Evolutionary conservation across 2,329 filamentous ascomycete species (phyloP).

Genomic region (Parasarocladium wereldwijsianum): DNA sequence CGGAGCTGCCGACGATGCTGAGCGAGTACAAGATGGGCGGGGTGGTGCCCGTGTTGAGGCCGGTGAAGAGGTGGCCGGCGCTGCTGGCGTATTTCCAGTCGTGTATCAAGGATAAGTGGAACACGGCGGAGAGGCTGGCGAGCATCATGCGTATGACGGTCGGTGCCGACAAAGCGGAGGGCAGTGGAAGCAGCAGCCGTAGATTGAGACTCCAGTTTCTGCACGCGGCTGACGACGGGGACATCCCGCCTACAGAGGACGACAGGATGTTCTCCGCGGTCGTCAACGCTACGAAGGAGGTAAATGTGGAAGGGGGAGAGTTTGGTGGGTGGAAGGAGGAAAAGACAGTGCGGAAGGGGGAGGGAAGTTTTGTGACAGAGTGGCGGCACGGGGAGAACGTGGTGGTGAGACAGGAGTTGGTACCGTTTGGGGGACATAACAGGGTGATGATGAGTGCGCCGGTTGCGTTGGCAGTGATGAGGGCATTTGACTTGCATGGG

Average conservation of each 20-base stretch:
- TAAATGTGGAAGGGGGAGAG: constrained; percentile 16
- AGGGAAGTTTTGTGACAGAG: constrained; percentile 32
- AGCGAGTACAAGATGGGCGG: constrained; percentile 69
- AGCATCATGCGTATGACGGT: constrained; percentile 37
- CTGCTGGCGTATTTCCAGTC: constrained; percentile 45
- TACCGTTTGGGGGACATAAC: constrained; percentile 50
- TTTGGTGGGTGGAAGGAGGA: constrained; percentile 30
- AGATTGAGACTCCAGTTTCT: constrained; percentile 55
- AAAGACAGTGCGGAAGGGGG: constrained; percentile 25
- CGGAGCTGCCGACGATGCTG: constrained; percentile 56
- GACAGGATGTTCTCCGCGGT: constrained; percentile 48
- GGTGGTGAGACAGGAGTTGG: constrained; percentile 37
- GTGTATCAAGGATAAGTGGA: constrained; percentile 69
- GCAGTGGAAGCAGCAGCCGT: no score
- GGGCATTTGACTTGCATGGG: constrained; percentile 39
- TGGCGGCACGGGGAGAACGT: constrained; percentile 29
- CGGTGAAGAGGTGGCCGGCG: constrained; percentile 51
- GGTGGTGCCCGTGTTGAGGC: constrained; percentile 62
- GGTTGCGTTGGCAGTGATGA: constrained; percentile 48
- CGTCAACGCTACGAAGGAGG: constrained; percentile 31
- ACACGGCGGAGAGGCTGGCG: constrained; percentile 50
- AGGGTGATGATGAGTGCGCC: constrained; percentile 50
- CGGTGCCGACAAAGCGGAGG: no score
- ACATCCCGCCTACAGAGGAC: constrained; percentile 65
- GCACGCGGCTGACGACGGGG: constrained; percentile 66